Conservation (phyloP, 192 early-diverging fungal genomes). For the Mortierella hygrophila region DNA sequence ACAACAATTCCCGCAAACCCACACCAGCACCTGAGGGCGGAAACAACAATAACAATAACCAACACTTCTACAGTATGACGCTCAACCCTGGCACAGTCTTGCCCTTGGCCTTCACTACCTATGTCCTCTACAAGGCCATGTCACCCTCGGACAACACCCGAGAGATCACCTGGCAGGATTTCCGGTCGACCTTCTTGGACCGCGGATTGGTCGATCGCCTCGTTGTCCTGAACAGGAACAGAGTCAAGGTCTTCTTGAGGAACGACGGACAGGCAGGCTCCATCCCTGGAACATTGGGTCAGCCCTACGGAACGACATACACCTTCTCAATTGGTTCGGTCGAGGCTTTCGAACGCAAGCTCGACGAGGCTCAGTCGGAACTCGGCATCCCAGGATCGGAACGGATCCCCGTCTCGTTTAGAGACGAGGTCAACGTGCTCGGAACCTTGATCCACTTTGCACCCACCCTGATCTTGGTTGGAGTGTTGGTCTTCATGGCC, state of each 20-base stretch:
- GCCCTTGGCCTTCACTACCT: conserved; percentile 60
- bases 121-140: conserved; percentile 64
- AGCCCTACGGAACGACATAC: conserved; percentile 63
- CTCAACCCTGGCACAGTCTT: conserved; percentile 61
- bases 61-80: conserved; percentile 52
- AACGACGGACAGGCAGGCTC: conserved; percentile 36
- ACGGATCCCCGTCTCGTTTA: conserved; percentile 93
- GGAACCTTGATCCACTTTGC: conserved; percentile 90
- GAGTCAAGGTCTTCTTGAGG: conserved; percentile 85
- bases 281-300: conserved; percentile 66
- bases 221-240: conserved; percentile 88
- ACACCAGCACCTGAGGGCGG: conserved; percentile 50
- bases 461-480: conserved; percentile 92
- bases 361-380: conserved; percentile 91
- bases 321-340: conserved; percentile 95
- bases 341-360: conserved; percentile 93
- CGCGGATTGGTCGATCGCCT: conserved; percentile 93
- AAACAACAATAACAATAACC: conserved; percentile 16
- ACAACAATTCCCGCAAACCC: conserved; percentile 40
- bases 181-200: conserved; percentile 88
- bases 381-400: conserved; percentile 91
- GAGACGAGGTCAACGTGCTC: conserved; percentile 80
- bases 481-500: conserved; percentile 90
- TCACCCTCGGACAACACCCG: conserved; percentile 62
- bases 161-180: conserved; percentile 95